Conservation (phyloP, 306 rosid species). For the Cucurbita pepo region DNA sequence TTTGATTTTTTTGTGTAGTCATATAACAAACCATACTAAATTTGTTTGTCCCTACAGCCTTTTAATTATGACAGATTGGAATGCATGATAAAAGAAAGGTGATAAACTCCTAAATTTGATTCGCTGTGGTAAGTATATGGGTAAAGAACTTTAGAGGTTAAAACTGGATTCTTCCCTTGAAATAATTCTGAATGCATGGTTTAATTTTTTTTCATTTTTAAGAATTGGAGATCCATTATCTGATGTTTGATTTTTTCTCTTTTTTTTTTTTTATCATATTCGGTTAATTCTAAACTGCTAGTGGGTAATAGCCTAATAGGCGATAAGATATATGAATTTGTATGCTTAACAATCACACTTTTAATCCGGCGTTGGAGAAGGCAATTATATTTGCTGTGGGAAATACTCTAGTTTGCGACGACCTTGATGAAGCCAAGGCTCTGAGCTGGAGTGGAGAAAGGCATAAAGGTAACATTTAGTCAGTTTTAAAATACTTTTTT, state of each 20-base stretch:
- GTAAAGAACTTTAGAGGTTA: not conserved
- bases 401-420: slow-evolving; percentile 93
- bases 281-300: not conserved
- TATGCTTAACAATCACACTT: slow-evolving; percentile 21
- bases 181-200: not conserved
- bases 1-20: not conserved
- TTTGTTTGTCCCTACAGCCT: not conserved
- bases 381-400: slow-evolving; percentile 94
- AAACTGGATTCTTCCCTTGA: not conserved
- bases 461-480: slow-evolving; percentile 51
- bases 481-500: not conserved
- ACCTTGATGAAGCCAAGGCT: slow-evolving; percentile 82
- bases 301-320: slow-evolving; percentile 1
- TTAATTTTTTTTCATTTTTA: not conserved
- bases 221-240: not conserved
- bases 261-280: not conserved
- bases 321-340: not conserved
- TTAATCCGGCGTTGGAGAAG: slow-evolving; percentile 86
- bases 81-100: not conserved
- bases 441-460: slow-evolving; percentile 97
- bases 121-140: not conserved
- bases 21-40: not conserved
- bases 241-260: not conserved
- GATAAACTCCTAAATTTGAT: not conserved
- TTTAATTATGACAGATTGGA: not conserved